phyloP scores from a whole-genome alignment of 495 filamentous ascomycete species.

The Xylaria telfairii region DNA sequence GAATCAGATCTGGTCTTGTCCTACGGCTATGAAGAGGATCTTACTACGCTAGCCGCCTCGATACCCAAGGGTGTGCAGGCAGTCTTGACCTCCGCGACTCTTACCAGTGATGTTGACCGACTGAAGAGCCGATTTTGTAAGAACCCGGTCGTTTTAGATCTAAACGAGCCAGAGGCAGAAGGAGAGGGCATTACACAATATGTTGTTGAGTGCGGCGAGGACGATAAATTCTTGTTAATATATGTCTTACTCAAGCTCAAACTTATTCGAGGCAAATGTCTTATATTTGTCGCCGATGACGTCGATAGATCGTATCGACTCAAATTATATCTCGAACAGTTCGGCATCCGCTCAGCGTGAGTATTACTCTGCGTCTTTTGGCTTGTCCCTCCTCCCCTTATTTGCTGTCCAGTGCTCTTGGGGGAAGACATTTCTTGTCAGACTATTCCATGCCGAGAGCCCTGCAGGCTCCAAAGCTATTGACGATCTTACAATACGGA shows the following conservation, averaged over 20 bases:
- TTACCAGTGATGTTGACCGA: constrained; percentile 83
- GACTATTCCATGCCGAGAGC: background rate
- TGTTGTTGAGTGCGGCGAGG: constrained; percentile 87
- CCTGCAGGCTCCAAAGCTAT: background rate
- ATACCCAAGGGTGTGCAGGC: constrained; percentile 88
- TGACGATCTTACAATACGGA: background rate
- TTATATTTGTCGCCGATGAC: constrained; percentile 94
- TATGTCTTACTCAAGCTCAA: constrained; percentile 96
- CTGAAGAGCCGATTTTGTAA: constrained; percentile 87
- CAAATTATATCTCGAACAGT: constrained; percentile 96
- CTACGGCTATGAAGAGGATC: constrained; percentile 92
- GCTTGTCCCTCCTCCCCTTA: background rate
- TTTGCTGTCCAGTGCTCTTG: background rate
- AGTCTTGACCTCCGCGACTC: constrained; percentile 89
- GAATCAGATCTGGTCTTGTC: constrained; percentile 94
- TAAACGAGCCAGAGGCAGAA: constrained; percentile 74
- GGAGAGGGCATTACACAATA: constrained; percentile 81
- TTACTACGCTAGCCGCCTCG: constrained; percentile 74
- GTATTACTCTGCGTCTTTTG: background rate
- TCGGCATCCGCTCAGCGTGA: constrained; percentile 75
- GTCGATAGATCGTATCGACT: constrained; percentile 92
- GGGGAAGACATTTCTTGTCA: background rate
- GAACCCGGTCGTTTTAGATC: constrained; percentile 74
- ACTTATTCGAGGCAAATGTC: constrained; percentile 90
- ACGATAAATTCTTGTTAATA: constrained; percentile 93